Evolutionary conservation across 192 early-diverging fungal genomes (phyloP).

Genomic region (Linnemannia zychae): DNA sequence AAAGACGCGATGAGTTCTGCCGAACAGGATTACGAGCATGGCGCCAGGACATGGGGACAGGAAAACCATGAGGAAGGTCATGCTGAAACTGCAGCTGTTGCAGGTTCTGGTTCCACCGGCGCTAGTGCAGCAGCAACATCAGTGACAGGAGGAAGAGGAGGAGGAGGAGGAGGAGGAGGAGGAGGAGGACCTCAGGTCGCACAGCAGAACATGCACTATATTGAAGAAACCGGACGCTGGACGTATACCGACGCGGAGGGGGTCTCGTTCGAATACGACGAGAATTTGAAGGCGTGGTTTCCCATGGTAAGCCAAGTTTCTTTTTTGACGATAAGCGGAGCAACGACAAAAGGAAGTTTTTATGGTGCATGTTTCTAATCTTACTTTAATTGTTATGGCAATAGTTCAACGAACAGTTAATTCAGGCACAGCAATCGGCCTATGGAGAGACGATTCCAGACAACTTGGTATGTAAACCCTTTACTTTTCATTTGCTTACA

Average conservation of each 20-base stretch:
- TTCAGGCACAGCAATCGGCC: constrained; percentile 75
- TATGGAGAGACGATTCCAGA: constrained; percentile 67
- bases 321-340: background rate
- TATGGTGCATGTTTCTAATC: background rate
- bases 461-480: constrained; percentile 21
- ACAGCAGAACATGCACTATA: constrained; percentile 59
- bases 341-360: background rate
- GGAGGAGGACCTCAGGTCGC: constrained; percentile 16
- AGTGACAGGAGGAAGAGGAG: background rate
- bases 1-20: background rate
- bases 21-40: background rate
- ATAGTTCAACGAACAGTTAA: constrained; percentile 71
- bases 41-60: background rate
- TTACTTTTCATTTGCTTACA: background rate
- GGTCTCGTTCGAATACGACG: constrained; percentile 88
- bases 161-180: background rate
- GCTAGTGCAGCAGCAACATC: background rate
- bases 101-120: background rate
- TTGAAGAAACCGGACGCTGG: constrained; percentile 83
- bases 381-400: background rate
- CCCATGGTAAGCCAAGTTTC: constrained; percentile 72
- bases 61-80: background rate
- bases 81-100: background rate
- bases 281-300: constrained; percentile 88
- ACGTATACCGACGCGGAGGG: constrained; percentile 85